These are phyloP conservation scores for Salisapilia sapeloensis DNA, from an alignment of 352 stramenopile species.

Conservation along the genomic window DNA sequence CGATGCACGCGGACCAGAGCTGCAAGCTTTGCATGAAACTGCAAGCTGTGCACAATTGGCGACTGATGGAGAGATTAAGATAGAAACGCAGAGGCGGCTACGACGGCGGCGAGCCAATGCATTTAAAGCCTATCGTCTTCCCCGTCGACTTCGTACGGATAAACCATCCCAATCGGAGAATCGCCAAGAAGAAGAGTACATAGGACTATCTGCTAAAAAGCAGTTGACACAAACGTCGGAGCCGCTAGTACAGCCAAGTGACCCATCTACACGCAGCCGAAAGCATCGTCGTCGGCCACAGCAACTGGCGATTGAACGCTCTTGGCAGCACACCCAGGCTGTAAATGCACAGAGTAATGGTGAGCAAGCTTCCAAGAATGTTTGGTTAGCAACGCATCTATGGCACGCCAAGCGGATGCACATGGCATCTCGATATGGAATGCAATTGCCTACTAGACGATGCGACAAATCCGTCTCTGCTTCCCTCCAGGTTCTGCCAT, in stretches of 20 bases:
- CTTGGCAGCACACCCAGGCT: slow-evolving; percentile 8
- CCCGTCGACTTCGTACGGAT: slow-evolving; percentile 23
- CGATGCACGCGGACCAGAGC: slow-evolving; percentile 41
- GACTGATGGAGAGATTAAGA: slow-evolving; percentile 16
- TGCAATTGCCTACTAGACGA: slow-evolving; percentile 20
- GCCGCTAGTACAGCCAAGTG: background rate
- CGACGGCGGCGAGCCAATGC: slow-evolving; percentile 55
- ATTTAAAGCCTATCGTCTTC: slow-evolving; percentile 59
- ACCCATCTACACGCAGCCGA: slow-evolving; percentile 15
- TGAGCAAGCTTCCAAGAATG: slow-evolving; percentile 3
- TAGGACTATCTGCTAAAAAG: slow-evolving; percentile 2
- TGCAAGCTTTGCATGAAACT: slow-evolving; percentile 50
- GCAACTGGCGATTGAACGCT: slow-evolving; percentile 15
- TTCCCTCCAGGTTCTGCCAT: slow-evolving; percentile 12
- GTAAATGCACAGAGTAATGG: background rate
- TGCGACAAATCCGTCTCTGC: slow-evolving; percentile 51
- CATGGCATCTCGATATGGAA: slow-evolving; percentile 31
- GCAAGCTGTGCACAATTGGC: slow-evolving; percentile 12
- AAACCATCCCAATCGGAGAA: background rate
- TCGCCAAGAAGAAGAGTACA: slow-evolving; percentile 5
- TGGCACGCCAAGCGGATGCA: slow-evolving; percentile 70
- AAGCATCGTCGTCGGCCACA: slow-evolving; percentile 43
- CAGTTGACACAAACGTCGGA: background rate
- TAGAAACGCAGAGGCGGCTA: slow-evolving; percentile 33
- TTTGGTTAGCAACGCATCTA: slow-evolving; percentile 44